Evolutionary conservation across 352 stramenopile genomes (phyloP), one percentile per base, ranked within the genome.

Genomic region (Phytopythium cucurbitacearum): DNA sequence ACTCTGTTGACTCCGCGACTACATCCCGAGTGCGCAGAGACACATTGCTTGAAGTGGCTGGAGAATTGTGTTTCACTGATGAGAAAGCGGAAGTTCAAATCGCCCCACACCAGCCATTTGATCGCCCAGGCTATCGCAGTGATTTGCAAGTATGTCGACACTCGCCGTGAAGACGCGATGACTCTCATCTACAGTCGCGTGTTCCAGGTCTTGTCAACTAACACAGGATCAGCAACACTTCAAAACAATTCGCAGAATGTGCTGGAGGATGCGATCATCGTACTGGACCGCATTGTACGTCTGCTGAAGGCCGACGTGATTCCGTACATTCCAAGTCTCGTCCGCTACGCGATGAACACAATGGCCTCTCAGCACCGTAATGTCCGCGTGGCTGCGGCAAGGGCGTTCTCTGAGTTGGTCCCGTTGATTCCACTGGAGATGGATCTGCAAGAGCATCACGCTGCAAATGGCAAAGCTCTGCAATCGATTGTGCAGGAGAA

Each of bases 401-500:
- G 67, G n/a, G 63, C 64, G n/a, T 93, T 93, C 71, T 71, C 76
- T 13, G 73, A 85, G 32, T 64, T 93, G 6, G 51, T 93, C 28
- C 80, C 74, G 11, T 68, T 91, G 32, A 75, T 93, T 48, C 71
- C 83, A 7, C 59, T 93, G 45, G 69, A 87, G 58, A 90, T 91
- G 80, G 80, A 93, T 65, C 65, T 89, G 3, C 40, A 64, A 10
- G 13, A 59, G 35, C n/a, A 36, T 28, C 48, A 49, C n/a, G 40
- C 34, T 8, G 42, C 11, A 48, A 28, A 15, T 58, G 48, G 28
- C 47, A 33, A 51, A 40, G 53, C 51, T 15, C 37, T 73, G 39
- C 54, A 38, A 57, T 63, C 52, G n/a, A 69, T 73, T 51, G 59
- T 71, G 11, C 49, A 55, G 7, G 58, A 80, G 34, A 91, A 90